Conservation (phyloP, 345 rosid species). For the Citrus unshiu region DNA sequence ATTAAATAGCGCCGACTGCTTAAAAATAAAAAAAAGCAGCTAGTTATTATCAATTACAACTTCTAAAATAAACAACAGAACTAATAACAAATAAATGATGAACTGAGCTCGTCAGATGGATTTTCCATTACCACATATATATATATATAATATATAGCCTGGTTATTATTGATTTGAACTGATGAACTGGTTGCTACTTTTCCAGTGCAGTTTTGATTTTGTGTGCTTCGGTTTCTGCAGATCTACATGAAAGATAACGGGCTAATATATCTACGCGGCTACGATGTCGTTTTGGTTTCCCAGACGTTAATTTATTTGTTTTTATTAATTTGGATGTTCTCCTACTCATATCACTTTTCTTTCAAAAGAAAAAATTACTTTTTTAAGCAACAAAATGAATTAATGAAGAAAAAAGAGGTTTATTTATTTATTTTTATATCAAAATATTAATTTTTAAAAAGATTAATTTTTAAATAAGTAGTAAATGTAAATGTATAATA, state of each 20-base stretch:
- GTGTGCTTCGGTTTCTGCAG: not conserved
- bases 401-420: too few relatives aligned
- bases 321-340: not conserved
- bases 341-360: too few relatives aligned
- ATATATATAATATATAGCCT: not conserved
- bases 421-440: too few relatives aligned
- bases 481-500: too few relatives aligned
- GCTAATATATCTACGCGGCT: too few relatives aligned
- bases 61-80: not conserved
- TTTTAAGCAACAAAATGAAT: too few relatives aligned
- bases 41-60: not conserved
- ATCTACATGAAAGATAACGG: not conserved
- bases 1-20: conserved; percentile 91
- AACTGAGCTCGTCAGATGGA: not conserved
- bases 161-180: not conserved
- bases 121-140: conserved; percentile 8
- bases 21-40: conserved; percentile 1
- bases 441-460: too few relatives aligned
- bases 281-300: not conserved
- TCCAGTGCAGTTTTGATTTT: not conserved
- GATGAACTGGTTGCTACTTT: not conserved
- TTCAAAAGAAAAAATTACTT: too few relatives aligned
- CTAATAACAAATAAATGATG: not conserved
- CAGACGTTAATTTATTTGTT: not conserved
- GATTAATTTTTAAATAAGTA: too few relatives aligned